phyloP scores from a whole-genome alignment of 108 stramenopile species.

The Skeletonema marinoi region DNA sequence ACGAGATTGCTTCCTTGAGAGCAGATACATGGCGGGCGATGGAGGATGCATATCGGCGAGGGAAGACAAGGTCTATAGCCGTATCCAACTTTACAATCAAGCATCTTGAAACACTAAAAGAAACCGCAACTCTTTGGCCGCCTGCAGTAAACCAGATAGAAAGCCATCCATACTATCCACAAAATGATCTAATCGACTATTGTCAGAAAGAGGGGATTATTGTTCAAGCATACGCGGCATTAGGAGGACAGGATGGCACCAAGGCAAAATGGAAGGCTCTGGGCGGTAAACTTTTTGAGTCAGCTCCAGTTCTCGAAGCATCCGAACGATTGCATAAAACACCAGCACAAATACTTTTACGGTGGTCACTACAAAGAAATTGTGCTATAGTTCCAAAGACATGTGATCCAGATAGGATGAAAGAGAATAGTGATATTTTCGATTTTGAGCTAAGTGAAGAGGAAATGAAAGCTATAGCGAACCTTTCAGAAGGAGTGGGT shows the following conservation, averaged over 20 bases:
- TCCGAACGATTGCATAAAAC: constrained; percentile 40
- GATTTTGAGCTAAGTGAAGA: constrained; percentile 18
- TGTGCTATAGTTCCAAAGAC: constrained; percentile 42
- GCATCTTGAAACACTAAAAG: constrained; percentile 61
- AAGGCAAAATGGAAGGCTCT: constrained; percentile 57
- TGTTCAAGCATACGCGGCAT: constrained; percentile 74
- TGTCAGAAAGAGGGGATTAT: constrained; percentile 71
- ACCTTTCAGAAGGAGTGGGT: constrained; percentile 20
- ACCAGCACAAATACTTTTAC: constrained; percentile 56
- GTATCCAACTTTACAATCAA: constrained; percentile 78
- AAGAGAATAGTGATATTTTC: constrained; percentile 39
- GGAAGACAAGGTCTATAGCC: constrained; percentile 70
- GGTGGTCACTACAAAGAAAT: constrained; percentile 59
- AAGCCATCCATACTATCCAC: constrained; percentile 76
- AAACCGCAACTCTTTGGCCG: constrained; percentile 66
- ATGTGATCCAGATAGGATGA: constrained; percentile 32
- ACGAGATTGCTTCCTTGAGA: constrained; percentile 55
- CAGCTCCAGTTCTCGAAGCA: constrained; percentile 43
- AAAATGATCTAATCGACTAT: constrained; percentile 69
- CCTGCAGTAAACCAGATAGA: constrained; percentile 91
- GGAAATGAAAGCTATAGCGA: constrained; percentile 27
- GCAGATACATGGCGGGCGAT: constrained; percentile 87
- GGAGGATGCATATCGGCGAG: constrained; percentile 69
- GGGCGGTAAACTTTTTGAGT: constrained; percentile 33
- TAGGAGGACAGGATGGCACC: constrained; percentile 79